Conservation (phyloP, 1,284 basidiomycete species). For the Gomphus bonarii region DNA sequence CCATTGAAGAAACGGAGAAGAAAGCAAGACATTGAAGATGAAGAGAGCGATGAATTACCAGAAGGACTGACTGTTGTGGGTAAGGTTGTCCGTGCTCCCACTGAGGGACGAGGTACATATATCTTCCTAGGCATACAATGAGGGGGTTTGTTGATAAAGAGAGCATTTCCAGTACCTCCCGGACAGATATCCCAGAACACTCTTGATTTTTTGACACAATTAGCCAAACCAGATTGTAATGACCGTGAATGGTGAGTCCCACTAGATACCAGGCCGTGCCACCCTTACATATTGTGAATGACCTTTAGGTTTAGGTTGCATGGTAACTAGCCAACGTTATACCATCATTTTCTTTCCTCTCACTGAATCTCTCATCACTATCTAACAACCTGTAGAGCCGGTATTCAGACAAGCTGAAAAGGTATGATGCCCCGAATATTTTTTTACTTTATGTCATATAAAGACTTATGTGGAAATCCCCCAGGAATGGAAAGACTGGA, state of each 20-base stretch:
- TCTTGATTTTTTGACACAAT: constrained; percentile 61
- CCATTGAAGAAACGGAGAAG: constrained; percentile 14
- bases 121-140: neutral
- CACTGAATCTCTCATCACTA: neutral
- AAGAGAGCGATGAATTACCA: constrained; percentile 36
- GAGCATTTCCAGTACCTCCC: constrained; percentile 49
- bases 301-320: constrained; percentile 61
- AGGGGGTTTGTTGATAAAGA: neutral
- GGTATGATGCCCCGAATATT: constrained; percentile 16
- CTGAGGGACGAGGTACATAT: constrained; percentile 60
- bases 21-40: constrained; percentile 22
- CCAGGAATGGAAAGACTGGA: constrained; percentile 76
- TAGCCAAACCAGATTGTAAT: constrained; percentile 71
- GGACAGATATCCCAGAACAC: constrained; percentile 83
- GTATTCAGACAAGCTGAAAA: constrained; percentile 74
- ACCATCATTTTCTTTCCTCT: neutral
- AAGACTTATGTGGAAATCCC: neutral
- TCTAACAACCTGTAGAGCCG: constrained; percentile 44
- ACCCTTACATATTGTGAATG: neutral
- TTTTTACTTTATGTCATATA: constrained; percentile 5
- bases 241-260: constrained; percentile 72
- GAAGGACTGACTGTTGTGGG: constrained; percentile 67
- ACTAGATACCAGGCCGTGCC: neutral
- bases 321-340: constrained; percentile 29
- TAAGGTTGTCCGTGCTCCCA: constrained; percentile 63